A percentile compares a stretch with the other conserved stretches of the same genome.
Evolutionary conservation across 2,329 filamentous ascomycete genomes (phyloP).

Genomic region (Fusarium mundagurra): DNA sequence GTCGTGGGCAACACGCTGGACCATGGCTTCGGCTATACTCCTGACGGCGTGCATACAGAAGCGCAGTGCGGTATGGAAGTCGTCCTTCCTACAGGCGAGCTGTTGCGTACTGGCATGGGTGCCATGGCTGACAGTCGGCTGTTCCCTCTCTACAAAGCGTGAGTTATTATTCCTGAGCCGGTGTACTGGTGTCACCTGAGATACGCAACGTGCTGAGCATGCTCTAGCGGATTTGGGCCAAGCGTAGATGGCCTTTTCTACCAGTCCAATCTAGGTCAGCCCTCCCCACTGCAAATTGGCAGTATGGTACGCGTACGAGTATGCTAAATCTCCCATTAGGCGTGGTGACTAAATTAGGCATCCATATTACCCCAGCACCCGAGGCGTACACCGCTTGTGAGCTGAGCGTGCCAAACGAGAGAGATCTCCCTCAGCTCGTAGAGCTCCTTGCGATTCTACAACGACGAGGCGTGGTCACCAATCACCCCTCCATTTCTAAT

Average conservation of each 20-base stretch:
- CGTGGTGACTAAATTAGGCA: neutral
- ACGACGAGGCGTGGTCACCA: neutral
- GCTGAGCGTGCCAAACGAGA: neutral
- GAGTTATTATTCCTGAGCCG: neutral
- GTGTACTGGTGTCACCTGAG: fast-evolving
- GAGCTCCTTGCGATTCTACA: neutral
- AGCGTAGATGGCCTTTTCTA: neutral
- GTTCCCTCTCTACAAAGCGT: neutral
- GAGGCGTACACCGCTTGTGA: neutral
- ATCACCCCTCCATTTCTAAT: neutral
- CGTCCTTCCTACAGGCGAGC: neutral
- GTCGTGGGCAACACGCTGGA: neutral
- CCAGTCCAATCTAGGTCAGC: neutral
- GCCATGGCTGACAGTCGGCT: neutral
- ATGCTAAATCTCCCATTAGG: neutral
- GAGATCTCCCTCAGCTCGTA: neutral
- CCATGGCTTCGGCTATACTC: neutral
- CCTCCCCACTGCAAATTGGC: fast-evolving
- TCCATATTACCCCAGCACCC: neutral
- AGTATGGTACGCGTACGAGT: too few relatives aligned
- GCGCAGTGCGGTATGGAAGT: neutral
- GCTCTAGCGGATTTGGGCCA: neutral
- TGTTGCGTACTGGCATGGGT: neutral
- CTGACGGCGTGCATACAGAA: neutral
- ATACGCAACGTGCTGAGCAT: neutral